Conservation (phyloP, 2,329 filamentous ascomycete species). For the Penicillium sp. region DNA sequence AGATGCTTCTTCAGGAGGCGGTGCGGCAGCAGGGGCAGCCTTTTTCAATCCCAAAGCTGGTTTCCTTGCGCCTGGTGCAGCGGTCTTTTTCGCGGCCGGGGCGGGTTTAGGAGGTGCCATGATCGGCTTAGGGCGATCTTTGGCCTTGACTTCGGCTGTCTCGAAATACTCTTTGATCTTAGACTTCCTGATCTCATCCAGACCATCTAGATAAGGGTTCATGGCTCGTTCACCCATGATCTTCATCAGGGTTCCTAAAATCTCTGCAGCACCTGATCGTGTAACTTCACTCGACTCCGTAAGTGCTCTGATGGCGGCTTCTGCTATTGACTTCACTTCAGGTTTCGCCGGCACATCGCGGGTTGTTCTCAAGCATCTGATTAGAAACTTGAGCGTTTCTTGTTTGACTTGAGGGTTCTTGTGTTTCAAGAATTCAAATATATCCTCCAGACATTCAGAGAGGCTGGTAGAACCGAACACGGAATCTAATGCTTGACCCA, state of each 20-base stretch:
- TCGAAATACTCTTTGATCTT: conserved; percentile 94
- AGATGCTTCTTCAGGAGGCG: conserved; percentile 51
- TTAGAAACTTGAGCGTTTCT: conserved; percentile 89
- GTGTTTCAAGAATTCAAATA: conserved; percentile 75
- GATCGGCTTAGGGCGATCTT: conserved; percentile 82
- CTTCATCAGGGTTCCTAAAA: conserved; percentile 94
- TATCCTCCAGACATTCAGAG: conserved; percentile 87
- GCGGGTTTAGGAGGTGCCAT: conserved; percentile 56
- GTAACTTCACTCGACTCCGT: conserved; percentile 83
- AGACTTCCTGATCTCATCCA: conserved; percentile 91
- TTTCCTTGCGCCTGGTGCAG: conserved; percentile 46
- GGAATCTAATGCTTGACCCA: conserved; percentile 77
- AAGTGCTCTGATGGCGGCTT: conserved; percentile 81
- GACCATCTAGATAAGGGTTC: conserved; percentile 83
- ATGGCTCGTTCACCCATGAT: conserved; percentile 96
- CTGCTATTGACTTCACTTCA: conserved; percentile 81
- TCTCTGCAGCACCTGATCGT: conserved; percentile 84
- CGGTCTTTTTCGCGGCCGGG: conserved; percentile 49
- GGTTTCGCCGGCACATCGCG: conserved; percentile 77
- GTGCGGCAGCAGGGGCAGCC: conserved; percentile 43
- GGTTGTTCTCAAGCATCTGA: conserved; percentile 78
- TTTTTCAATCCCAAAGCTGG: conserved; percentile 34
- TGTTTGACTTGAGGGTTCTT: conserved; percentile 99
- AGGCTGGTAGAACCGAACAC: conserved; percentile 65
- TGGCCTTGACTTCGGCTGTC: conserved; percentile 76